phyloP scores from a whole-genome alignment of 371 early-diverging fungal species.

The Gilbertella persicaria region DNA sequence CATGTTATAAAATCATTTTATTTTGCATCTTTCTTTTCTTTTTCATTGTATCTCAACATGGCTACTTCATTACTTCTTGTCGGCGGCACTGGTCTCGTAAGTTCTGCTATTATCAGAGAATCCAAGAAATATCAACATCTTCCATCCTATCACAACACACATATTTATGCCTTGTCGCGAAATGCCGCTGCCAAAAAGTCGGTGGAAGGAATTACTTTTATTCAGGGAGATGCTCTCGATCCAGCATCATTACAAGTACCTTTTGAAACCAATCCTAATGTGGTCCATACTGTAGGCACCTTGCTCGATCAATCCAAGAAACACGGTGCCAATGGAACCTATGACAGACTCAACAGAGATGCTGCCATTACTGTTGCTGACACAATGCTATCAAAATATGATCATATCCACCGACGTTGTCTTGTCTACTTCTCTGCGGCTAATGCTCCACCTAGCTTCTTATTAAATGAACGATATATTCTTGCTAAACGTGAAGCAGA shows the following conservation, averaged over 20 bases:
- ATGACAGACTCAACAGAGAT: conserved; percentile 29
- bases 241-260: conserved; percentile 1
- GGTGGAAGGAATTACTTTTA: conserved; percentile 6
- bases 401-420: conserved; percentile 18
- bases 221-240: conserved; percentile 29
- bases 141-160: conserved; percentile 9
- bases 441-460: conserved; percentile 21
- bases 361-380: conserved; percentile 25
- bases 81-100: conserved; percentile 25
- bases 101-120: conserved; percentile 18
- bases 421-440: conserved; percentile 32
- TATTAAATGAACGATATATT: conserved; percentile 28
- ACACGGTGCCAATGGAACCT: conserved; percentile 23
- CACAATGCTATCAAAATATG: conserved; percentile 19
- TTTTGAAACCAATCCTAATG: conserved; percentile 20
- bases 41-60: not conserved
- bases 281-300: conserved; percentile 30
- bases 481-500: conserved; percentile 31
- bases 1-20: too few relatives aligned
- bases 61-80: conserved; percentile 17
- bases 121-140: conserved; percentile 11
- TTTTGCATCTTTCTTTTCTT: not conserved
- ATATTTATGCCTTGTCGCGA: conserved; percentile 18
- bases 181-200: not conserved
- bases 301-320: conserved; percentile 21